Conservation (phyloP, 164 flowering plant species). For the Piper longum region DNA sequence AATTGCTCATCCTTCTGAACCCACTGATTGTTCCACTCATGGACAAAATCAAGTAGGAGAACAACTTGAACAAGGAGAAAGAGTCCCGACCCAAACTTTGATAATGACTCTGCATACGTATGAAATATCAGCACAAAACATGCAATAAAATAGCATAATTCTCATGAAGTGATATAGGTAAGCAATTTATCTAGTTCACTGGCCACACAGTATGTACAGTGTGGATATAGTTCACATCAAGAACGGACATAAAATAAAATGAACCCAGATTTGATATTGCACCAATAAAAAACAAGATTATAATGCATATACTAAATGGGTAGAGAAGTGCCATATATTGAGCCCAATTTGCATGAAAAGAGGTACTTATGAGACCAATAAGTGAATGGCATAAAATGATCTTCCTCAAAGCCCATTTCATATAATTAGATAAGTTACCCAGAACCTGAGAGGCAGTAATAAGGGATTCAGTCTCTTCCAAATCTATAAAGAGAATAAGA, state of each 20-base stretch:
- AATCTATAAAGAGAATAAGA: too few relatives aligned
- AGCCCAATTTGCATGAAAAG: too few relatives aligned
- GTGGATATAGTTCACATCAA: not conserved
- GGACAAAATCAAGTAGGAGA: constrained; percentile 92
- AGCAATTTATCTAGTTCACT: not conserved
- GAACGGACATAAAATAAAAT: not conserved
- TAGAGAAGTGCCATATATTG: too few relatives aligned
- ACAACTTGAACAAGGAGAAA: constrained; percentile 99
- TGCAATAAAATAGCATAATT: not conserved
- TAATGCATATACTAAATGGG: too few relatives aligned
- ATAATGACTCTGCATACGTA: constrained; percentile 55
- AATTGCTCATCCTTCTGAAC: constrained; percentile 91
- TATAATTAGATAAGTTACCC: too few relatives aligned
- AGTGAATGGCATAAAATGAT: too few relatives aligned
- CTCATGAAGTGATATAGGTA: not conserved
- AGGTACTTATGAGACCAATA: too few relatives aligned
- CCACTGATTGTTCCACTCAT: constrained; percentile 95
- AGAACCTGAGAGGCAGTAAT: too few relatives aligned
- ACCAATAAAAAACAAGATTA: not conserved
- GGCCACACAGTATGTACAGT: not conserved
- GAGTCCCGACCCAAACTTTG: constrained; percentile 90
- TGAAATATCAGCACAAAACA: not conserved
- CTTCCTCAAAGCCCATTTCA: too few relatives aligned
- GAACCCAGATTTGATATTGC: not conserved
- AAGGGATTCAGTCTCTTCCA: too few relatives aligned